Conservation (phyloP, 208 protist genomes). For the Blechomonas ayalai region DNA sequence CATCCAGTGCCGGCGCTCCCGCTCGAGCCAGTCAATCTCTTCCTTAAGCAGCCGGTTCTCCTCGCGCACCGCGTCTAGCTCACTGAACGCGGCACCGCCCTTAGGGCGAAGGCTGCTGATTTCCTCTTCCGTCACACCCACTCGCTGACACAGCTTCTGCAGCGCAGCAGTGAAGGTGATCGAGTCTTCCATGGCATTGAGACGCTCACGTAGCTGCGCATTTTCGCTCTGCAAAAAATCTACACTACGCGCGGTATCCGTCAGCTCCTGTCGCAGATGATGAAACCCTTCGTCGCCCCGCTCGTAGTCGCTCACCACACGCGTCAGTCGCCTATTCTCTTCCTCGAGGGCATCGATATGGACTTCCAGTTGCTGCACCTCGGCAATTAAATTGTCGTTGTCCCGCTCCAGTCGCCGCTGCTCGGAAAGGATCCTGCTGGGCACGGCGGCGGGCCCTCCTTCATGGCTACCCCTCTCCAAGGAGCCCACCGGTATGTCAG, state of each 20-base stretch:
- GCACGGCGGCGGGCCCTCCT: too few relatives aligned
- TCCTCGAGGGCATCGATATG: conserved; percentile 52
- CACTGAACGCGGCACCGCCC: conserved; percentile 46
- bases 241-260: conserved; percentile 45
- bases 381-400: conserved; percentile 57
- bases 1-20: conserved; percentile 85
- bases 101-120: conserved; percentile 72
- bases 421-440: conserved; percentile 1
- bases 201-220: conserved; percentile 65
- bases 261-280: conserved; percentile 44
- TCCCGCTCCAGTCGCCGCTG: conserved; percentile 46
- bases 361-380: conserved; percentile 63
- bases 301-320: conserved; percentile 68
- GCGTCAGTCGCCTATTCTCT: conserved; percentile 48
- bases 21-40: conserved; percentile 86
- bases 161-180: conserved; percentile 78
- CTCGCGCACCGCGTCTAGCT: conserved; percentile 73
- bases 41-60: conserved; percentile 73
- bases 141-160: conserved; percentile 61
- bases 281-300: conserved; percentile 64
- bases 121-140: conserved; percentile 83
- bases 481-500: neutral
- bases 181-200: conserved; percentile 80
- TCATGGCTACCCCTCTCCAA: too few relatives aligned
- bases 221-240: conserved; percentile 75